A percentile compares a stretch with the other conserved stretches of the same genome.
phyloP scores from a whole-genome alignment of 2,329 filamentous ascomycete species.

The Alternaria sp. region DNA sequence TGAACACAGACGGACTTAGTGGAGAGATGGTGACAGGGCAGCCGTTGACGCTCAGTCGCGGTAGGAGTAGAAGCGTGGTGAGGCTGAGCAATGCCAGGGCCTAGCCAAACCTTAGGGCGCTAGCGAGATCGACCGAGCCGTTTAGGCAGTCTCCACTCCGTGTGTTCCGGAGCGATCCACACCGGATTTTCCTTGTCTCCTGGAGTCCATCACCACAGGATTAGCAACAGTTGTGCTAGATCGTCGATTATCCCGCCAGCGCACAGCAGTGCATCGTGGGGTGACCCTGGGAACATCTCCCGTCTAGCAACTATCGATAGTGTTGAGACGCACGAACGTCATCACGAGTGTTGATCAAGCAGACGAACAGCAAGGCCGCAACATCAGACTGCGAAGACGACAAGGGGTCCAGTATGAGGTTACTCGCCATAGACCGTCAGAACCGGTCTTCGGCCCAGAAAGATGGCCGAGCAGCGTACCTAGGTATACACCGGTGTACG shows the following conservation, averaged over 20 bases:
- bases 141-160: conserved; percentile 4
- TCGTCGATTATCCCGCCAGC: neutral
- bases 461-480: neutral
- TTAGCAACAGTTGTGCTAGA: neutral
- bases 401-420: neutral
- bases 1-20: neutral
- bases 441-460: neutral
- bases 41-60: conserved; percentile 1
- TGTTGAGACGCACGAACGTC: neutral
- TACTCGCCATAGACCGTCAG: neutral
- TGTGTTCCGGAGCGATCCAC: conserved; percentile 1
- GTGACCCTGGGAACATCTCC: neutral
- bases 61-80: neutral
- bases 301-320: neutral
- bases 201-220: neutral
- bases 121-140: conserved; percentile 16
- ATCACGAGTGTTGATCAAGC: neutral
- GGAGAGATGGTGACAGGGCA: neutral
- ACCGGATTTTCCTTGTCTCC: neutral
- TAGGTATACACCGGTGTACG: neutral
- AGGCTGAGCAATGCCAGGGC: conserved; percentile 6
- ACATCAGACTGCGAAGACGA: neutral
- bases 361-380: neutral
- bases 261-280: neutral
- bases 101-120: neutral